phyloP scores from a whole-genome alignment of 169 alveolate species.

The Eimeria sp. region DNA sequence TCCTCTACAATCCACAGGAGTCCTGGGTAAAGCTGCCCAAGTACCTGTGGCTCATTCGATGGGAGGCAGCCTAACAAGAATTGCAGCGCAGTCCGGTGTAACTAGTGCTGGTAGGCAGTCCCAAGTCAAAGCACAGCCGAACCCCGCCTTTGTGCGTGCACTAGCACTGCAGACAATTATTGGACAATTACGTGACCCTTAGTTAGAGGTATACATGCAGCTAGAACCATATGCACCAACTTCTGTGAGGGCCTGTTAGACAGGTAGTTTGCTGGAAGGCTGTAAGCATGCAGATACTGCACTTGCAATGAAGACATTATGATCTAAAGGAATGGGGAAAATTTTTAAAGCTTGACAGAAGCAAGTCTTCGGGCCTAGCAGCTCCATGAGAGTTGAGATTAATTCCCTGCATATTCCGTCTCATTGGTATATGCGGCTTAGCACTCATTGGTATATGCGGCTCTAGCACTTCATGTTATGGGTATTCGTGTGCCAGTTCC shows the following conservation, averaged over 20 bases:
- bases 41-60: not conserved
- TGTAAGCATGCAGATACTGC: not conserved
- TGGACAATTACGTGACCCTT: not conserved
- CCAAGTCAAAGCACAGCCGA: not conserved
- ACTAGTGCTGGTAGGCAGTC: not conserved
- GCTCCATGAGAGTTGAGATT: not conserved
- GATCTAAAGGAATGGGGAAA: not conserved
- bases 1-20: not conserved
- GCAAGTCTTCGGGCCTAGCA: not conserved
- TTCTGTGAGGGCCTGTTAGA: not conserved
- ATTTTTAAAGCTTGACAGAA: not conserved
- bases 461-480: not conserved
- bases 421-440: not conserved
- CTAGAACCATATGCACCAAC: not conserved
- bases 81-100: not conserved
- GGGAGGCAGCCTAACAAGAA: not conserved
- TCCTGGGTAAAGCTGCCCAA: too few relatives aligned
- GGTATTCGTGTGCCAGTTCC: not conserved
- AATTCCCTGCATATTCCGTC: not conserved
- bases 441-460: not conserved
- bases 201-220: not conserved
- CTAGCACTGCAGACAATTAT: not conserved
- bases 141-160: not conserved
- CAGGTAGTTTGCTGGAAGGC: not conserved
- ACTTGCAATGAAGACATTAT: not conserved